These are phyloP conservation scores for Penicillium angulare DNA, from an alignment of 495 filamentous ascomycete genomes.

Conservation along the genomic window DNA sequence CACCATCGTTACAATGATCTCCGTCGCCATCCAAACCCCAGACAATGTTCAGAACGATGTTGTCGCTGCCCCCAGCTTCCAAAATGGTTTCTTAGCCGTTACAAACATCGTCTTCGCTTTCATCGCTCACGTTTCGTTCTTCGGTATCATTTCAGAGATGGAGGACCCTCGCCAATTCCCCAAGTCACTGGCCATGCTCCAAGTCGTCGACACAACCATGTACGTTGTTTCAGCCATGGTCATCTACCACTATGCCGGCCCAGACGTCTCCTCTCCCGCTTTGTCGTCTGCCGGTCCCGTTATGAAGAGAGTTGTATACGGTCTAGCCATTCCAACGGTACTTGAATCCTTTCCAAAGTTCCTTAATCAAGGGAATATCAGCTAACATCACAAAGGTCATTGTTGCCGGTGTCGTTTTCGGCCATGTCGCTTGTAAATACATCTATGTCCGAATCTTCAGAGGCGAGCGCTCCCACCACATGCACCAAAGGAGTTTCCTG, in stretches of 20 bases:
- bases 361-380: neutral
- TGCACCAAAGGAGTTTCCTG: slow-evolving; percentile 54
- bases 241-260: slow-evolving; percentile 69
- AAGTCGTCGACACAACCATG: slow-evolving; percentile 58
- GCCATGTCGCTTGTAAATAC: slow-evolving; percentile 56
- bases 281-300: slow-evolving; percentile 60
- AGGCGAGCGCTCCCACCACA: slow-evolving; percentile 38
- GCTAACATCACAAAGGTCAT: slow-evolving; percentile 38
- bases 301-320: slow-evolving; percentile 70
- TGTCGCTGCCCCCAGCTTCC: slow-evolving; percentile 15
- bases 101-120: slow-evolving; percentile 75
- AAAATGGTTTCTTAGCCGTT: slow-evolving; percentile 55
- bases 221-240: slow-evolving; percentile 66
- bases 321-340: slow-evolving; percentile 68
- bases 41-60: slow-evolving; percentile 19
- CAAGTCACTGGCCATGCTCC: slow-evolving; percentile 62
- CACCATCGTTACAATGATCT: slow-evolving; percentile 65
- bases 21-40: slow-evolving; percentile 47
- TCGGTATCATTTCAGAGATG: slow-evolving; percentile 75
- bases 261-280: slow-evolving; percentile 64
- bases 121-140: slow-evolving; percentile 66
- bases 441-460: slow-evolving; percentile 61
- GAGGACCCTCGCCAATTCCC: slow-evolving; percentile 60
- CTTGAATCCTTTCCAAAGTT: slow-evolving; percentile 2
- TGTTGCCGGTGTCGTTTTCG: slow-evolving; percentile 67